Conservation (phyloP, 2,329 filamentous ascomycete genomes). For the Monilinia polystroma region DNA sequence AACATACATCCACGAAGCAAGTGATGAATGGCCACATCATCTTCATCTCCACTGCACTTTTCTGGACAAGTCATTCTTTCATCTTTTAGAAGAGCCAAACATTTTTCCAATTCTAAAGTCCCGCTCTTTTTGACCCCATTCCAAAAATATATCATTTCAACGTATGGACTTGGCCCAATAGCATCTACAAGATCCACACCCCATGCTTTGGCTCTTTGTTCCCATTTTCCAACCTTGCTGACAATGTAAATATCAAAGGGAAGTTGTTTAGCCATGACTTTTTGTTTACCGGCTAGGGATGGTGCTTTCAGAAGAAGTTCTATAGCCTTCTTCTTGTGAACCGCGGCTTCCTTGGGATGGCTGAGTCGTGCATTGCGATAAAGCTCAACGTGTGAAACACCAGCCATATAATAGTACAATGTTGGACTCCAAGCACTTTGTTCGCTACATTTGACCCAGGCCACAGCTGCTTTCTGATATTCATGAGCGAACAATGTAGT, state of each 20-base stretch:
- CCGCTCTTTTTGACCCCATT: slow-evolving; percentile 83
- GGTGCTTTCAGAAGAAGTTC: slow-evolving; percentile 71
- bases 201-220: slow-evolving; percentile 68
- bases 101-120: slow-evolving; percentile 59
- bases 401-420: slow-evolving; percentile 87
- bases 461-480: slow-evolving; percentile 70
- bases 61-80: slow-evolving; percentile 52
- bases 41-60: slow-evolving; percentile 52
- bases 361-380: slow-evolving; percentile 63
- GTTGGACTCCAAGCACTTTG: slow-evolving; percentile 90
- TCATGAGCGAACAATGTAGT: slow-evolving; percentile 76
- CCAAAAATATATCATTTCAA: slow-evolving; percentile 96
- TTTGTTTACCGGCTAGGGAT: slow-evolving; percentile 76
- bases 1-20: slow-evolving; percentile 66
- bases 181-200: slow-evolving; percentile 73
- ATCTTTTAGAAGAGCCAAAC: slow-evolving; percentile 63
- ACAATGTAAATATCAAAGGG: slow-evolving; percentile 85
- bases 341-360: slow-evolving; percentile 49
- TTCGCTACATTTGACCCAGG: slow-evolving; percentile 72
- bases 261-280: slow-evolving; percentile 83
- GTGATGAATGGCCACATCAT: slow-evolving; percentile 63
- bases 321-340: slow-evolving; percentile 63
- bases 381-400: slow-evolving; percentile 72
- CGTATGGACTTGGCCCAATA: slow-evolving; percentile 73
- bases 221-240: slow-evolving; percentile 87